Evolutionary conservation across 208 protist genomes (phyloP).

Genomic region (Leishmania mexicana): DNA sequence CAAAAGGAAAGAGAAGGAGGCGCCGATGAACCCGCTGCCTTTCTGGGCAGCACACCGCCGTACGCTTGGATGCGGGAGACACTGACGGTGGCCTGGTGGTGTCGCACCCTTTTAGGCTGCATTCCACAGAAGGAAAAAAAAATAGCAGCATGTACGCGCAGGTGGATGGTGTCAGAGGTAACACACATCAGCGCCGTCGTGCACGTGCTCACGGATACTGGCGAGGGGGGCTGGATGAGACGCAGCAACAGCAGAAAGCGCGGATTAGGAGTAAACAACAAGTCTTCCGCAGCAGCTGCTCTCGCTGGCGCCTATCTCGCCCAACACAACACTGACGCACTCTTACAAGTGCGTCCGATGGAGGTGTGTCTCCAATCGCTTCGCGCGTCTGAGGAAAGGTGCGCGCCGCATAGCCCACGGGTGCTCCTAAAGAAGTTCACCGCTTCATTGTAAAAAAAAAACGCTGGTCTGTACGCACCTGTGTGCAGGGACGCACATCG

Average conservation of each 20-base stretch:
- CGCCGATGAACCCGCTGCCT: too few species aligned
- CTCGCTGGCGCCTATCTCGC: not conserved
- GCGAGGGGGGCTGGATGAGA: not conserved
- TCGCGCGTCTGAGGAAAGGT: not conserved
- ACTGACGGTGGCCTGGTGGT: not conserved
- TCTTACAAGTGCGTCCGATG: not conserved
- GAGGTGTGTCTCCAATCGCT: not conserved
- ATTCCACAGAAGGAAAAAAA: not conserved
- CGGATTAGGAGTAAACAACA: not conserved
- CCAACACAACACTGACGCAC: not conserved
- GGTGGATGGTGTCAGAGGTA: not conserved
- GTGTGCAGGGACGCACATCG: not conserved
- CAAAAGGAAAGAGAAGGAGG: conserved; percentile 7
- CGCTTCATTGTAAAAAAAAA: not conserved
- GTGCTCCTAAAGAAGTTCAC: not conserved
- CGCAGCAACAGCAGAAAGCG: not conserved
- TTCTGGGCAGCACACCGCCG: not conserved
- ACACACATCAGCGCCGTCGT: not conserved
- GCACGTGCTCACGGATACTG: not conserved
- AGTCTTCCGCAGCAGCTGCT: not conserved
- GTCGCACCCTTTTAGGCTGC: not conserved
- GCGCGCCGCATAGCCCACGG: not conserved
- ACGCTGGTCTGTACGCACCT: not conserved
- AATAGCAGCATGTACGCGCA: not conserved
- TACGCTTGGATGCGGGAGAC: not conserved